Conservation (phyloP, 129 eudicot genomes). For the Lonicera japonica region DNA sequence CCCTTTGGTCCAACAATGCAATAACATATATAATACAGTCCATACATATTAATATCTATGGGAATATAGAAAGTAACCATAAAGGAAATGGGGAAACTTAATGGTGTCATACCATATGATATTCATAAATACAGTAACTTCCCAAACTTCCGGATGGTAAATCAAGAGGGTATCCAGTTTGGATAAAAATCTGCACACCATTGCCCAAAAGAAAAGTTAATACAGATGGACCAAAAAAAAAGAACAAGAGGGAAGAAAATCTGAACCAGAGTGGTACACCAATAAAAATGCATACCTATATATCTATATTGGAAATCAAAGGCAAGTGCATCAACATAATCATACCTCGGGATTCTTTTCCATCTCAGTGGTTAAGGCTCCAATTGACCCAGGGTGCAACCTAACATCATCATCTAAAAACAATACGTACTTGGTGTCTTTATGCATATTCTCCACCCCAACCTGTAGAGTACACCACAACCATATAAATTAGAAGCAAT, state of each 20-base stretch:
- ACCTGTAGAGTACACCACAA: conserved; percentile 32
- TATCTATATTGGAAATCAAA: conserved; percentile 4
- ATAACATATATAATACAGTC: neutral
- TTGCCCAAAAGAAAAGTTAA: neutral
- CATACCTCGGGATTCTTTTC: conserved; percentile 90
- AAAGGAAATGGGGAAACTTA: conserved; percentile 9
- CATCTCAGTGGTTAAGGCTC: conserved; percentile 96
- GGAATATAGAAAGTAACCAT: conserved; percentile 1
- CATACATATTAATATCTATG: neutral
- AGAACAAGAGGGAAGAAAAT: neutral
- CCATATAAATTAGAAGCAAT: neutral
- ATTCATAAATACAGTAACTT: conserved; percentile 97
- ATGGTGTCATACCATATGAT: conserved; percentile 77
- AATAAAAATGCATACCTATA: conserved; percentile 5
- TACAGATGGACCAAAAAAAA: neutral
- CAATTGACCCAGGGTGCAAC: conserved; percentile 96
- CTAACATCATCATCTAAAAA: conserved; percentile 98
- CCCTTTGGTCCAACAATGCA: neutral
- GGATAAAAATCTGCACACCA: conserved; percentile 83
- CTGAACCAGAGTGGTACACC: neutral
- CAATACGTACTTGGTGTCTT: conserved; percentile 85
- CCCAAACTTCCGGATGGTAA: conserved; percentile 99
- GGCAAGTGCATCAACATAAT: conserved; percentile 15
- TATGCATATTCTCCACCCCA: conserved; percentile 90
- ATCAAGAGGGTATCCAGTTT: conserved; percentile 99